Evolutionary conservation across 352 stramenopile genomes (phyloP).

Genomic region (Pythium sukuiense): DNA sequence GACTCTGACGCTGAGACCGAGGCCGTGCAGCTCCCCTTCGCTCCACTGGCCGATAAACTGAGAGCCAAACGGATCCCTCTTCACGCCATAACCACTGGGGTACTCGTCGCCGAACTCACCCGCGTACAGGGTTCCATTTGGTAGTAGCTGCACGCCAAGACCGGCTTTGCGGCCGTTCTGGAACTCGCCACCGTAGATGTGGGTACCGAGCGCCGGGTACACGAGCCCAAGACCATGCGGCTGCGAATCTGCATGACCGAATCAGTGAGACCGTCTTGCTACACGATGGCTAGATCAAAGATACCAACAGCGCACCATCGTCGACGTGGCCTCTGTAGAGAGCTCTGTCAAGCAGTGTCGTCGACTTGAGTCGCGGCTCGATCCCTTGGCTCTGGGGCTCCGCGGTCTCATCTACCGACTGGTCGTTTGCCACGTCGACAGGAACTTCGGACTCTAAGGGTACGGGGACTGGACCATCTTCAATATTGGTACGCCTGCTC

Average conservation of each 20-base stretch:
- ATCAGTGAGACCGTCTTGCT: neutral
- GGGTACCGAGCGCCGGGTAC: slow-evolving; percentile 32
- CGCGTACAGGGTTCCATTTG: slow-evolving; percentile 41
- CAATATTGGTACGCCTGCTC: too few species aligned
- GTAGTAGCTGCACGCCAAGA: slow-evolving; percentile 40
- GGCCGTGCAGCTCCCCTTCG: slow-evolving; percentile 37
- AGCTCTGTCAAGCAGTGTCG: neutral
- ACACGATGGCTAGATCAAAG: too few species aligned
- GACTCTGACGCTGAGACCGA: slow-evolving; percentile 38
- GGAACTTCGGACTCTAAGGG: neutral
- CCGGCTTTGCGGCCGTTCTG: slow-evolving; percentile 7
- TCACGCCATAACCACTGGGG: slow-evolving; percentile 41
- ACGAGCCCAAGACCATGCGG: slow-evolving; percentile 45
- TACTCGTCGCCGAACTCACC: slow-evolving; percentile 36
- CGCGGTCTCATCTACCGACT: neutral
- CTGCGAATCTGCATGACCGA: slow-evolving; percentile 23
- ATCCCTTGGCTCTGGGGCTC: neutral
- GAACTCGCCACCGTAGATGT: slow-evolving; percentile 42
- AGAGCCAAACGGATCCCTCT: slow-evolving; percentile 41
- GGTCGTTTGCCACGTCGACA: neutral
- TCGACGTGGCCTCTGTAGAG: neutral
- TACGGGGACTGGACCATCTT: neutral
- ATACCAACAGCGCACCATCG: neutral
- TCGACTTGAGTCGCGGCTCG: neutral
- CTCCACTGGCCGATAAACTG: slow-evolving; percentile 48